phyloP scores from a whole-genome alignment of 2,329 filamentous ascomycete genomes.

The Neopestalotiopsis sp. region DNA sequence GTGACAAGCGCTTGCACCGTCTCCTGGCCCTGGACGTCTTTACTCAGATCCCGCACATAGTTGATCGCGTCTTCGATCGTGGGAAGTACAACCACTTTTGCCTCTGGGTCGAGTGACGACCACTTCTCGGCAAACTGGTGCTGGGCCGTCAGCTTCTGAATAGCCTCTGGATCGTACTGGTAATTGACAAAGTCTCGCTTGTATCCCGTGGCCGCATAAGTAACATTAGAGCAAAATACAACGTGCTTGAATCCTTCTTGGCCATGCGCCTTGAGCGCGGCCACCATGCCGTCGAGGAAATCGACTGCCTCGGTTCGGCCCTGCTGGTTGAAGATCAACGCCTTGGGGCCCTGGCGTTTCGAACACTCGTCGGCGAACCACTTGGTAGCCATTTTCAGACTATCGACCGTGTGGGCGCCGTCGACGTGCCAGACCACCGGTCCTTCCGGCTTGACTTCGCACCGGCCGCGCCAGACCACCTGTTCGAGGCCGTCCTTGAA shows the following conservation, averaged over 20 bases:
- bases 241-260: constrained; percentile 68
- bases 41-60: constrained; percentile 44
- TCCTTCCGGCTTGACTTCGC: constrained; percentile 63
- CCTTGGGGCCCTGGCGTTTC: constrained; percentile 40
- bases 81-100: constrained; percentile 51
- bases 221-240: constrained; percentile 82
- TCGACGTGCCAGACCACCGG: constrained; percentile 84
- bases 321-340: constrained; percentile 70
- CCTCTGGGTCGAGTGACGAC: constrained; percentile 50
- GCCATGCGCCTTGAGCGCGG: constrained; percentile 36
- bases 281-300: constrained; percentile 55
- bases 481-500: constrained; percentile 77
- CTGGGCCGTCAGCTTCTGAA: constrained; percentile 58
- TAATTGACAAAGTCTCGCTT: constrained; percentile 63
- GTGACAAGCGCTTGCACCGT: constrained; percentile 59
- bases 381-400: constrained; percentile 77
- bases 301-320: constrained; percentile 38
- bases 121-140: constrained; percentile 58
- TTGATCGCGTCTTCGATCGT: constrained; percentile 62
- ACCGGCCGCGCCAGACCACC: constrained; percentile 81
- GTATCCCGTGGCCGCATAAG: constrained; percentile 55
- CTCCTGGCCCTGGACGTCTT: constrained; percentile 30
- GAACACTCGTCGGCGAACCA: constrained; percentile 72
- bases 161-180: constrained; percentile 55
- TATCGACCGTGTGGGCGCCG: constrained; percentile 91